Percentiles rank a stretch among this genome's conserved stretches.
Conservation (phyloP, 208 protist genomes). For the Acanthamoeba sp. region DNA sequence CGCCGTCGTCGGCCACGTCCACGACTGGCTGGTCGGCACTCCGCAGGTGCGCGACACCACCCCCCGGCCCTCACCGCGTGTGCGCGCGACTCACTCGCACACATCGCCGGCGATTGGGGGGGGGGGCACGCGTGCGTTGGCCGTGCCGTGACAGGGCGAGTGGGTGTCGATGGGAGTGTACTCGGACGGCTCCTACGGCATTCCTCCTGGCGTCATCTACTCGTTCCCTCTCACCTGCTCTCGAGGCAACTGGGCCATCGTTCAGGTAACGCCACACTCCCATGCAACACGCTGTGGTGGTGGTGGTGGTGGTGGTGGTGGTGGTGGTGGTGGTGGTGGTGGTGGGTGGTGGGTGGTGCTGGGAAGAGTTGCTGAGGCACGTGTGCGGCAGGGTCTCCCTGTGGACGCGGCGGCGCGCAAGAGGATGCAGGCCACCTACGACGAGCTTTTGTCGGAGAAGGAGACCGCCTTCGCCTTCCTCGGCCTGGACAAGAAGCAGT, state of each 20-base stretch:
- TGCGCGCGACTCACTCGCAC: not conserved
- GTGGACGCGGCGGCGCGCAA: not conserved
- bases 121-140: no score
- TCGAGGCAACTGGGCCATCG: conserved; percentile 92
- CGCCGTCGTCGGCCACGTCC: conserved; percentile 89
- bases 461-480: conserved; percentile 43
- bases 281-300: no score
- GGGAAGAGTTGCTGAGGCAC: no score
- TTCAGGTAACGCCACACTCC: conserved; percentile 59
- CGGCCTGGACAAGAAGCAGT: conserved; percentile 9
- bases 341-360: no score
- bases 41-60: conserved; percentile 20
- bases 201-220: conserved; percentile 94
- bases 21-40: conserved; percentile 90
- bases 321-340: no score
- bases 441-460: conserved; percentile 62
- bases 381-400: conserved; percentile 15
- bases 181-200: conserved; percentile 94
- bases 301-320: no score
- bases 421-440: conserved; percentile 46
- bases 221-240: conserved; percentile 95
- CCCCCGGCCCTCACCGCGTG: no score
- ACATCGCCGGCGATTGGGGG: no score
- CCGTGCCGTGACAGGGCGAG: conserved; percentile 64
- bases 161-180: conserved; percentile 95